Evolutionary conservation across 1,284 basidiomycete species (phyloP).

Genomic region (Cronartium quercuum): DNA sequence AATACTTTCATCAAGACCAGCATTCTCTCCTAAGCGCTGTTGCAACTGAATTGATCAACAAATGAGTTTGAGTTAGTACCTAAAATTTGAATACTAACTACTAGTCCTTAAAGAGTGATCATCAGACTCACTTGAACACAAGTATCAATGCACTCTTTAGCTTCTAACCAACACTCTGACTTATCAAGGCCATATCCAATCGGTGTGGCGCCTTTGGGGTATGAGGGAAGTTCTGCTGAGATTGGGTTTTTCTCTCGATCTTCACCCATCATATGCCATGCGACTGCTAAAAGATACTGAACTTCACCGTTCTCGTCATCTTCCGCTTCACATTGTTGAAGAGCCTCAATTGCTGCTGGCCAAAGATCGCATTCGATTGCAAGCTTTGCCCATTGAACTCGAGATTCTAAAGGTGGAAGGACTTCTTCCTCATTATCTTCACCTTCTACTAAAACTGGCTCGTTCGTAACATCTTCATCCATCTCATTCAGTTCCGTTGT

Average conservation of each 20-base stretch:
- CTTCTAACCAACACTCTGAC: conserved; percentile 72
- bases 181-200: conserved; percentile 58
- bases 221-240: conserved; percentile 51
- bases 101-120: not conserved
- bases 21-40: conserved; percentile 63
- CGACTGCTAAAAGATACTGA: conserved; percentile 93
- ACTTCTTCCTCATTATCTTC: conserved; percentile 5
- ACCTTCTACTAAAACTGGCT: not conserved
- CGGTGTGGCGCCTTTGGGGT: conserved; percentile 53
- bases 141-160: conserved; percentile 72
- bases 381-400: conserved; percentile 70
- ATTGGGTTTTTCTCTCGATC: conserved; percentile 51
- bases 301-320: conserved; percentile 85
- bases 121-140: conserved; percentile 64
- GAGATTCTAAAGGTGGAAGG: conserved; percentile 67
- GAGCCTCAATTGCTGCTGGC: conserved; percentile 64
- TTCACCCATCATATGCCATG: conserved; percentile 64
- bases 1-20: conserved; percentile 70
- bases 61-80: not conserved
- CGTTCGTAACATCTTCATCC: conserved; percentile 38
- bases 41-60: conserved; percentile 48
- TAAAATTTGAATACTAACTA: not conserved
- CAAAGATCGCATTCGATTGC: conserved; percentile 73
- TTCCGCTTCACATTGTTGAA: conserved; percentile 70
- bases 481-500: conserved; percentile 59